Evolutionary conservation across 805 yeast species (phyloP), one percentile per base, ranked within the genome.

Genomic region (Nakazawaea ishiwadae): DNA sequence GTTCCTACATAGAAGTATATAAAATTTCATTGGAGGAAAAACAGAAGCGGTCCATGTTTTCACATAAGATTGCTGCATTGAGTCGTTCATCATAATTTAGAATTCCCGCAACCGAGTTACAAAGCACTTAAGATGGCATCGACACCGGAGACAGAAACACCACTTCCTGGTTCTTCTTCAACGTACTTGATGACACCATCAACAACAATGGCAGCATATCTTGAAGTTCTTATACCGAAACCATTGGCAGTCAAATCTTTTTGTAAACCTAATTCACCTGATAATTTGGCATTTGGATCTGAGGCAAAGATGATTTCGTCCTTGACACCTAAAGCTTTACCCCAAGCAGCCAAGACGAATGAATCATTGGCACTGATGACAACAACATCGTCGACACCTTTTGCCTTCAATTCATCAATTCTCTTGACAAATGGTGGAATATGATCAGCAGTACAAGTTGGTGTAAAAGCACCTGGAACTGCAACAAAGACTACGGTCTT

Each of bases 401-500:
- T 63, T 14, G 54, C 51, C 54, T 62, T 63, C 51, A 73, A 63
- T 35, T 68, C 60, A 5, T 49, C 52, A 21, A 55, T 39, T 29
- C 59, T 56, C 6, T 50, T 44, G 32, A 69, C 52, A 50, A 59
- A 68, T 4, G 56, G 63, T 14, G 75, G 75, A 36, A 69, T 58
- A 50, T 69, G 75, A 19, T 52, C 49, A 42, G 66, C 73, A 12
- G 73, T 66, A 62, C 93, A 84, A 6, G 91, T 78, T 43, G 91
- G 95, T 20, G 95, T 84, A 71, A 84, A 86, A 9, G 95, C 93
- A 48, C 90, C 95, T 47, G 95, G 93, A 26, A 85, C 76, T 33
- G 70, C 62, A 33, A 73, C 71, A 39, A 73, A 51, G 7, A 65
- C 61, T 17, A 67, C 64, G 19, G 62, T 68, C 44, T 60, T 65